A percentile compares a stretch with the other conserved stretches of the same genome.
phyloP scores from a whole-genome alignment of 495 filamentous ascomycete species.

The Penicillium coprophilum region DNA sequence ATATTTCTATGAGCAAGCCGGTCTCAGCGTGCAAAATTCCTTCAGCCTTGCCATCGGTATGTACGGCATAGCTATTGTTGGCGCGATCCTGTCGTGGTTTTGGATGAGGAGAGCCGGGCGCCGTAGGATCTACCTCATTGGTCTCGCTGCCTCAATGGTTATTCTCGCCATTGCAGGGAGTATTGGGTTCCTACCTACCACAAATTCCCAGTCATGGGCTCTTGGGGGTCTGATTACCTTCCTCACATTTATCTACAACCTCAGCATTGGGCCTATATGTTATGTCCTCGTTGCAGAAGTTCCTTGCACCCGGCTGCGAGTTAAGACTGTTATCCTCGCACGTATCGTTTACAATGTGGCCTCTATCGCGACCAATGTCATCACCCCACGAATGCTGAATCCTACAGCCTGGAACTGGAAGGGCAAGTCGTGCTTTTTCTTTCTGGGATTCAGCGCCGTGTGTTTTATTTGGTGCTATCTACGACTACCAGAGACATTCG shows the following conservation, averaged over 20 bases:
- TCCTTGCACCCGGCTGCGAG: slow-evolving; percentile 38
- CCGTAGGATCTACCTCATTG: slow-evolving; percentile 53
- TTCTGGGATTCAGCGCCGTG: slow-evolving; percentile 24
- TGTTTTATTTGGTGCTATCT: slow-evolving; percentile 26
- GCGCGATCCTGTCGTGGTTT: slow-evolving; percentile 54
- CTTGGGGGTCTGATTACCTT: slow-evolving; percentile 20
- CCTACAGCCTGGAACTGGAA: slow-evolving; percentile 39
- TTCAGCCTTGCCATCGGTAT: slow-evolving; percentile 36
- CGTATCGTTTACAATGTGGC: slow-evolving; percentile 34
- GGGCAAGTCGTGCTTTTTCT: slow-evolving; percentile 43
- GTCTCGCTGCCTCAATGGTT: slow-evolving; percentile 39
- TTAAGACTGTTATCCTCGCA: slow-evolving; percentile 39
- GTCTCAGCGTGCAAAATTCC: slow-evolving; percentile 26
- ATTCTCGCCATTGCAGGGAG: slow-evolving; percentile 46
- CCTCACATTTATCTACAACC: slow-evolving; percentile 41
- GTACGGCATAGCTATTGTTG: slow-evolving; percentile 49
- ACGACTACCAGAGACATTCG: neutral
- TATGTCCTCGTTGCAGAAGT: slow-evolving; percentile 39
- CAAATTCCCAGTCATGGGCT: slow-evolving; percentile 29
- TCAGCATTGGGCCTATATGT: slow-evolving; percentile 45
- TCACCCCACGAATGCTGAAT: slow-evolving; percentile 39
- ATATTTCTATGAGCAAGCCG: slow-evolving; percentile 47
- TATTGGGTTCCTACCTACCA: slow-evolving; percentile 28
- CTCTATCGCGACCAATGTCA: slow-evolving; percentile 30
- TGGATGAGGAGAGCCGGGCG: slow-evolving; percentile 49